Evolutionary conservation across 2,329 filamentous ascomycete genomes (phyloP).

Genomic region (Phialophora expanda): DNA sequence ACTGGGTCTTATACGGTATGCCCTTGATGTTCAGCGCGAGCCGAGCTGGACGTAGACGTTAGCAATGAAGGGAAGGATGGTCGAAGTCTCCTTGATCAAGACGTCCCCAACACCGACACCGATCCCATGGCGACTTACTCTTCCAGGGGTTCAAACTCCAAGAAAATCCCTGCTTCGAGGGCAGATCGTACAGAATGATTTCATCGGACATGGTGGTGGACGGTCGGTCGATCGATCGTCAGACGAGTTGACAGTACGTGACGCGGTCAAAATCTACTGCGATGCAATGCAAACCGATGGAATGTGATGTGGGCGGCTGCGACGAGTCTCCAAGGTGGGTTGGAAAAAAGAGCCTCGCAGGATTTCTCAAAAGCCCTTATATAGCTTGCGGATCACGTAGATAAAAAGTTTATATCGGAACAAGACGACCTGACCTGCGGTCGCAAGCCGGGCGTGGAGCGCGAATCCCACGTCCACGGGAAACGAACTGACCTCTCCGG

Average conservation of each 20-base stretch:
- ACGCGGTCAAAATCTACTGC: background rate
- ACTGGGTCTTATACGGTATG: conserved; percentile 70
- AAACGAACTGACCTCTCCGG: background rate
- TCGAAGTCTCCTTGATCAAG: background rate
- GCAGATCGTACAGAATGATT: conserved; percentile 67
- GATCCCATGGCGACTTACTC: conserved; percentile 51
- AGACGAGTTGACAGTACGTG: background rate
- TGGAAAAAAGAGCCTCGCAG: too few species aligned
- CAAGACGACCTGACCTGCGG: too few species aligned
- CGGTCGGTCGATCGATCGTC: background rate
- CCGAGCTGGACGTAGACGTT: conserved; percentile 56
- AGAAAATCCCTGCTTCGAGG: conserved; percentile 56
- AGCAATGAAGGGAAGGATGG: background rate
- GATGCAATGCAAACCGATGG: background rate
- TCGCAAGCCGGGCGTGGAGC: background rate
- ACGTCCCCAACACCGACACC: background rate
- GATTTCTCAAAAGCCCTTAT: too few species aligned
- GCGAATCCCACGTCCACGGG: background rate
- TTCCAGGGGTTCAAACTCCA: conserved; percentile 78
- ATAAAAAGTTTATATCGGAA: background rate
- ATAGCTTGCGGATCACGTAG: background rate
- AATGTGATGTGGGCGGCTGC: too few species aligned
- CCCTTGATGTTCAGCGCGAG: conserved; percentile 71
- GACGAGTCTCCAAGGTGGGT: too few species aligned
- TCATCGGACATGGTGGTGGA: conserved; percentile 36